These are phyloP conservation scores for Petrea volubilis DNA, from an alignment of 257 asterid species.

Conservation along the genomic window DNA sequence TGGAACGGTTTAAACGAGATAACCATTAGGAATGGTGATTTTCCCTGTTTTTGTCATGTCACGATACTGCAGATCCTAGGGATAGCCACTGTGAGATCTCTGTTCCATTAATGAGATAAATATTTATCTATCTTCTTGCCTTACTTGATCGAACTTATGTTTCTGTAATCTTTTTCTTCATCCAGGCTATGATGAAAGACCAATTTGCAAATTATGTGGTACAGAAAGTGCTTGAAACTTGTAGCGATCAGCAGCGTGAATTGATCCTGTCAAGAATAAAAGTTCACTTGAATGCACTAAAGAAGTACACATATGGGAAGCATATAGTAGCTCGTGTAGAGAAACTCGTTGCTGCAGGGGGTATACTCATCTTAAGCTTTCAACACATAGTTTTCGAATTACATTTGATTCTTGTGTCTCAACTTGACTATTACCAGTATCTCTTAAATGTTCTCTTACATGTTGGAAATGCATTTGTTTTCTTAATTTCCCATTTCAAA, in stretches of 20 bases:
- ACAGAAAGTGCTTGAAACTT: constrained; percentile 84
- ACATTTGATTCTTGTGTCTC: neutral
- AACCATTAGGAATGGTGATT: neutral
- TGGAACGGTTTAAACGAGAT: neutral
- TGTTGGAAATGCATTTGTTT: neutral
- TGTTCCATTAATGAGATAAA: neutral
- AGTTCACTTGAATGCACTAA: constrained; percentile 78
- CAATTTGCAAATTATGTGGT: constrained; percentile 85
- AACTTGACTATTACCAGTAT: neutral
- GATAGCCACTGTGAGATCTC: neutral
- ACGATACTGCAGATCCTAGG: neutral
- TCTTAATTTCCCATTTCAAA: neutral
- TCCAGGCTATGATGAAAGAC: constrained; percentile 89
- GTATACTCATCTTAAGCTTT: constrained; percentile 27
- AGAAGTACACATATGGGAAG: constrained; percentile 84
- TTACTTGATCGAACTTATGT: neutral
- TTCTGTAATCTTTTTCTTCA: neutral
- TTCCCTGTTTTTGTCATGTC: neutral
- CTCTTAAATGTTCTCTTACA: neutral
- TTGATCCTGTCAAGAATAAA: constrained; percentile 71
- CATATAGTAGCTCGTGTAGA: constrained; percentile 88
- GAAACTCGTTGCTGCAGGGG: constrained; percentile 87
- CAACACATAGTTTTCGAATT: neutral
- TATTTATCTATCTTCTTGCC: neutral
- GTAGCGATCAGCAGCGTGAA: constrained; percentile 81